A percentile compares a stretch with the other conserved stretches of the same genome.
These are phyloP conservation scores for Inosperma sp. DNA, from an alignment of 768 basidiomycete species.

Conservation along the genomic window DNA sequence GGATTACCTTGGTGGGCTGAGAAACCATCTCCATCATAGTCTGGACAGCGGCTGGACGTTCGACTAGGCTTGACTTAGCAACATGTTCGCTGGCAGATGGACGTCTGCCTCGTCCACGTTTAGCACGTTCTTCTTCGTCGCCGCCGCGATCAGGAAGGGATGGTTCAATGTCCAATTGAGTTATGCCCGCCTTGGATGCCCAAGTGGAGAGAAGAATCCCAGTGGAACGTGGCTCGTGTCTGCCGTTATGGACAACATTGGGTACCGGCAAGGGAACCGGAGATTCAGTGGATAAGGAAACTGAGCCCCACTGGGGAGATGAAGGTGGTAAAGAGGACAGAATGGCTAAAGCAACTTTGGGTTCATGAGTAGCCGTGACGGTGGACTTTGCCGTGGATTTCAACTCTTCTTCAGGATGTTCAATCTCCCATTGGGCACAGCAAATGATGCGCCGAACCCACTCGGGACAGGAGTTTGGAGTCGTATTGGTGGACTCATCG, in stretches of 20 bases:
- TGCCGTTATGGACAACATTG: conserved; percentile 43
- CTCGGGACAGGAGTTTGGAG: conserved; percentile 53
- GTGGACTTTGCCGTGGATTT: conserved; percentile 9
- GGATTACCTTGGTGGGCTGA: conserved; percentile 69
- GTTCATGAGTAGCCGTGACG: conserved; percentile 13
- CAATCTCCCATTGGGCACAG: conserved; percentile 72
- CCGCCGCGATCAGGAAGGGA: conserved; percentile 33
- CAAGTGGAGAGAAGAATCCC: conserved; percentile 62
- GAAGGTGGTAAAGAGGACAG: conserved; percentile 32
- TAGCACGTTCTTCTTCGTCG: conserved; percentile 29
- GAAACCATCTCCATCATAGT: conserved; percentile 78
- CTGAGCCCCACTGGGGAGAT: conserved; percentile 30
- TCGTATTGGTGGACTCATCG: conserved; percentile 31
- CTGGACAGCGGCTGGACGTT: conserved; percentile 72
- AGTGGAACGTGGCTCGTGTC: conserved; percentile 59
- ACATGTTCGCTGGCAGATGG: conserved; percentile 22
- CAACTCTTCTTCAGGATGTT: conserved; percentile 40
- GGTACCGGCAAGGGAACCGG: conserved; percentile 69
- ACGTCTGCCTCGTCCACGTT: conserved; percentile 26
- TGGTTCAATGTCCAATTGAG: conserved; percentile 51
- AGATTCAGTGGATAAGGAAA: conserved; percentile 20
- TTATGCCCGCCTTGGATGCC: conserved; percentile 60
- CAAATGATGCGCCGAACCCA: conserved; percentile 84
- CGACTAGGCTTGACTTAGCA: conserved; percentile 50
- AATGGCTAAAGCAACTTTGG: conserved; percentile 63